Evolutionary conservation across 140 eudicot species (phyloP).

Genomic region (Flaveria floridana): DNA sequence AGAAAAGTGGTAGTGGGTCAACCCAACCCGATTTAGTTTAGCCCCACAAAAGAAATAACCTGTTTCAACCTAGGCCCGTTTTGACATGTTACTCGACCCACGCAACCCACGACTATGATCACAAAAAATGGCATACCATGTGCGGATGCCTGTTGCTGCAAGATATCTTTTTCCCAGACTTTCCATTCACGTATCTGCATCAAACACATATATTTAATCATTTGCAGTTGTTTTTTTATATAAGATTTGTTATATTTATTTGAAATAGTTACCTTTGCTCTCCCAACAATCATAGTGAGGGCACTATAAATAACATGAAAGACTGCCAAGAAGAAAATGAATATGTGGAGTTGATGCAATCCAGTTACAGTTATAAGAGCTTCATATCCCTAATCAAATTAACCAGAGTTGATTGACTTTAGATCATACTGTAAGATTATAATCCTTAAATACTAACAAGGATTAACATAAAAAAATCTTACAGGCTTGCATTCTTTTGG

Average conservation of each 20-base stretch:
- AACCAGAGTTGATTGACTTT: neutral
- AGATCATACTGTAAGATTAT: neutral
- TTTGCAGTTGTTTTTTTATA: neutral
- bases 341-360: conserved; percentile 87
- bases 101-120: neutral
- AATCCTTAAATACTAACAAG: neutral
- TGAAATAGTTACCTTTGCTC: conserved; percentile 60
- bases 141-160: conserved; percentile 27
- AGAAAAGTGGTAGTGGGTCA: neutral
- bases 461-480: neutral
- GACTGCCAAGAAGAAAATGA: conserved; percentile 92
- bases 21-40: neutral
- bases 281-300: conserved; percentile 75
- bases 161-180: conserved; percentile 67
- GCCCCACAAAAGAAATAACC: neutral
- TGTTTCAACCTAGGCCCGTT: neutral
- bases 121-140: conserved; percentile 40
- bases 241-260: neutral
- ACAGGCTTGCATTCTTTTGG: conserved; percentile 51
- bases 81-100: neutral
- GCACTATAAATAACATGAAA: conserved; percentile 85
- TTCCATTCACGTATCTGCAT: conserved; percentile 92
- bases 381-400: conserved; percentile 56
- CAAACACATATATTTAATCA: conserved; percentile 11
- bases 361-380: conserved; percentile 71